Evolutionary conservation across 176 grass and related monocot species (phyloP).

Genomic region (Elymus sibiricus): DNA sequence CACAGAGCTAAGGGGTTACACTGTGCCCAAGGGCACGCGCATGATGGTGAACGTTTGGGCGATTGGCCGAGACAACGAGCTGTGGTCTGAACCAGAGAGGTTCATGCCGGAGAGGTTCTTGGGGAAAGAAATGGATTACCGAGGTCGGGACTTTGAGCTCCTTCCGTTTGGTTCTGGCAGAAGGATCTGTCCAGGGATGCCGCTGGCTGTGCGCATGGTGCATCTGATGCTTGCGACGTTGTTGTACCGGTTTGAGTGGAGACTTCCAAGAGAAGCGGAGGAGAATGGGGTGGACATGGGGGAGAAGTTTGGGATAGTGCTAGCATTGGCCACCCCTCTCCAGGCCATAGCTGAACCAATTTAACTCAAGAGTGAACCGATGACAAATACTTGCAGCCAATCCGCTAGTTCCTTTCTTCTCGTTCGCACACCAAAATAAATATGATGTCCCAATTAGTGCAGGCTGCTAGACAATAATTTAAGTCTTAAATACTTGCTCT

Average conservation of each 20-base stretch:
- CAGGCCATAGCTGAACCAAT: neutral
- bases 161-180: slow-evolving; percentile 36
- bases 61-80: slow-evolving; percentile 15
- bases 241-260: slow-evolving; percentile 43
- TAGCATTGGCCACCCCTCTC: neutral
- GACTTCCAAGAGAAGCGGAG: slow-evolving; percentile 6
- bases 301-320: neutral
- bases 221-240: slow-evolving; percentile 36
- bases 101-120: slow-evolving; percentile 44
- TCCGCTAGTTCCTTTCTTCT: too few species aligned
- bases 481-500: too few species aligned
- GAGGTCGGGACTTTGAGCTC: slow-evolving; percentile 34
- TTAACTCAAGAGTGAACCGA: neutral
- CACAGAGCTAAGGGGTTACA: slow-evolving; percentile 31
- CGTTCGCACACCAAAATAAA: too few species aligned
- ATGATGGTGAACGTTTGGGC: slow-evolving; percentile 51
- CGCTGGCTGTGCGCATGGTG: slow-evolving; percentile 30
- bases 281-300: slow-evolving; percentile 10
- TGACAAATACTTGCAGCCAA: too few species aligned
- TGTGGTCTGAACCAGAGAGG: slow-evolving; percentile 35
- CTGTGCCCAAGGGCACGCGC: slow-evolving; percentile 29
- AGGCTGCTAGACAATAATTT: too few species aligned
- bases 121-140: slow-evolving; percentile 24
- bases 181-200: slow-evolving; percentile 29
- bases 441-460: too few species aligned